Base-by-base conservation (phyloP, 164 flowering plant genomes). In the Taxillus chinensis region DNA sequence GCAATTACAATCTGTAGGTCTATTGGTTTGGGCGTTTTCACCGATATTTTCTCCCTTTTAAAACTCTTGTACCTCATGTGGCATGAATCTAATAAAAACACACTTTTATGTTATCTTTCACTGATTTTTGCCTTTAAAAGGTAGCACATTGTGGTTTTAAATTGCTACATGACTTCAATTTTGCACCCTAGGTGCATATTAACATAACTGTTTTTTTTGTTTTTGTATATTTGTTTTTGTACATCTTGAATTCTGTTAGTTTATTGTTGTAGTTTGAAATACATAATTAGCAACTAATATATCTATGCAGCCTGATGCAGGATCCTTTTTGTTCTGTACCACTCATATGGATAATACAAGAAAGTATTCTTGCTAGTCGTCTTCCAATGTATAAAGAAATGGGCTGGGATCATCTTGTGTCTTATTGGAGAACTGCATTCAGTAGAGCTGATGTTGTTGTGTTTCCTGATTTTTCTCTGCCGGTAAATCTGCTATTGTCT, bases 251-350 rank as follows among this genome's bases (percentile, higher is more conserved):
- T 43, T 43, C 46, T 43, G 9, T n/a, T 5, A n/a, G 17, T 15
- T 52, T 52, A n/a, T 56, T 65, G 39, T 14, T 55, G 61, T 60
- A 58, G 65, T 60, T 73, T 62, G 67, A 67, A 40, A 67, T 74
- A 51, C 70, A 65, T 74, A 75, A 60, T 72, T 77, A 75, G 74
- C 80, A 78, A 81, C 75, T 82, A 82, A 78, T 77, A 82, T 79
- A 79, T 84, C 74, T 82, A 57, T 91, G 95, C 99, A 95, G 99
- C 89, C 92, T 95, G 69, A 82, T 87, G 96, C 97, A 87, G 92
- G 99, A 95, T 73, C 99, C 99, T 45, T 95, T 95, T 74, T 80
- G 79, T 85, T 87, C 89, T 55, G 59, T 95, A 66, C 97, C 96
- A 14, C 75, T 95, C 54, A 75, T 95, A 76, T 95, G 97, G 99